A percentile compares a stretch with the other conserved stretches of the same genome.
phyloP scores from a whole-genome alignment of 2,329 filamentous ascomycete genomes.

The Alternaria rosae region DNA sequence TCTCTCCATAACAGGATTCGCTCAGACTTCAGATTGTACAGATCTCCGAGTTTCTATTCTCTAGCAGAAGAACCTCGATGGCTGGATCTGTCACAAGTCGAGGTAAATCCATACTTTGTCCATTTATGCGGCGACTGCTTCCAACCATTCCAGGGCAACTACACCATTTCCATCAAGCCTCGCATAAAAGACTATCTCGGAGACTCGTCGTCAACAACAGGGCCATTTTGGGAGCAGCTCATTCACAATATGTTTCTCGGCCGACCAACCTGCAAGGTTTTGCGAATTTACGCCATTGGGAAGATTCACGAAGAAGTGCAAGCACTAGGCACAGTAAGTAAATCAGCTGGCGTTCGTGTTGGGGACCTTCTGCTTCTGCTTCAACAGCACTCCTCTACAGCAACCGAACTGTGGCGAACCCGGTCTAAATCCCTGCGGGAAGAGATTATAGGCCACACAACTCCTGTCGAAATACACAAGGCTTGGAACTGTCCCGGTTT shows the following conservation, averaged over 20 bases:
- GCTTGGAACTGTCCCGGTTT: background rate
- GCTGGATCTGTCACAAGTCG: background rate
- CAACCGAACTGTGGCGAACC: background rate
- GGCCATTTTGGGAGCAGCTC: background rate
- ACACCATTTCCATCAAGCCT: background rate
- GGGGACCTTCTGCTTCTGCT: background rate
- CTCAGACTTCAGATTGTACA: too few species aligned
- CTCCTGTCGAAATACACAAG: too few species aligned
- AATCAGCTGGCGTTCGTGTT: rapidly evolving
- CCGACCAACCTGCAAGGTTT: background rate
- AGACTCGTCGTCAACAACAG: rapidly evolving
- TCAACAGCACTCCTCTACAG: background rate
- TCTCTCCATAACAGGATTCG: background rate
- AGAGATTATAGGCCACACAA: too few species aligned
- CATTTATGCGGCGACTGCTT: background rate
- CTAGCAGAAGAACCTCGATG: rapidly evolving
- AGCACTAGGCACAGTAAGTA: rapidly evolving
- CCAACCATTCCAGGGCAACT: background rate
- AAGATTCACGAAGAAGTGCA: background rate
- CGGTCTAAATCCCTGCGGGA: background rate
- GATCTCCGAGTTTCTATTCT: background rate
- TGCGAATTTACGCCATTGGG: background rate
- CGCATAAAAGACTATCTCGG: background rate
- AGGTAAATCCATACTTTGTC: background rate
- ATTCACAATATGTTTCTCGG: background rate